These are phyloP conservation scores for Trichoderma semiorbis DNA, from an alignment of 2,329 filamentous ascomycete genomes.

Conservation along the genomic window DNA sequence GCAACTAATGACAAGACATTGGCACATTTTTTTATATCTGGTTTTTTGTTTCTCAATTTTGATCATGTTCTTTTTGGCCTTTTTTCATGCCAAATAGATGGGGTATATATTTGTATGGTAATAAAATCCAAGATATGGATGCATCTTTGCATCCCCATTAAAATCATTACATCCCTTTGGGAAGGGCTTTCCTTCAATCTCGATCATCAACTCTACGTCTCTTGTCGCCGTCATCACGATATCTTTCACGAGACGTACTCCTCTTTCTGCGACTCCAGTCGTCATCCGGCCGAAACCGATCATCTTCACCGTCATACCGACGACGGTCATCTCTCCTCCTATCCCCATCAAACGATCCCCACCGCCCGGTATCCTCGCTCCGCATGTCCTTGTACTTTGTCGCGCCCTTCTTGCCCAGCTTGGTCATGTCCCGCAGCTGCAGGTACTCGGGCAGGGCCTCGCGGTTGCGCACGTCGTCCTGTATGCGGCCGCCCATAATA, in stretches of 20 bases:
- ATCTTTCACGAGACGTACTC: conserved; percentile 52
- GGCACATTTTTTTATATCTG: not conserved
- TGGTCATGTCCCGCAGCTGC: conserved; percentile 90
- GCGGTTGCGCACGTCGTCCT: conserved; percentile 78
- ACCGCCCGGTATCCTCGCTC: conserved; percentile 84
- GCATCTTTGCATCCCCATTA: not conserved
- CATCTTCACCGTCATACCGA: conserved; percentile 48
- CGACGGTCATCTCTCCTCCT: conserved; percentile 32
- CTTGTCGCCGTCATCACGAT: conserved; percentile 57
- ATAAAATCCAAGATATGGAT: not conserved
- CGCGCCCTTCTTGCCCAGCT: conserved; percentile 85
- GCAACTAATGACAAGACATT: not conserved
- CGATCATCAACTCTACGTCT: conserved; percentile 52
- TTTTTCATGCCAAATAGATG: not conserved
- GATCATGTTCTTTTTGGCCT: not conserved
- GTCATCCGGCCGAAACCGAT: conserved; percentile 64
- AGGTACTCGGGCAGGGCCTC: conserved; percentile 86
- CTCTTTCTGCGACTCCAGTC: conserved; percentile 53
- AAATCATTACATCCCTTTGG: not conserved
- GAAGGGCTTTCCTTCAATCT: conserved; percentile 22
- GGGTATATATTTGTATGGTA: conserved; percentile 7
- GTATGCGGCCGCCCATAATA: conserved; percentile 79
- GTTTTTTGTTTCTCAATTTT: not conserved
- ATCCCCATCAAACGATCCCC: conserved; percentile 64
- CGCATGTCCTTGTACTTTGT: conserved; percentile 87